Conservation (phyloP, 169 alveolate species). For the Plasmodium gallinaceum region DNA sequence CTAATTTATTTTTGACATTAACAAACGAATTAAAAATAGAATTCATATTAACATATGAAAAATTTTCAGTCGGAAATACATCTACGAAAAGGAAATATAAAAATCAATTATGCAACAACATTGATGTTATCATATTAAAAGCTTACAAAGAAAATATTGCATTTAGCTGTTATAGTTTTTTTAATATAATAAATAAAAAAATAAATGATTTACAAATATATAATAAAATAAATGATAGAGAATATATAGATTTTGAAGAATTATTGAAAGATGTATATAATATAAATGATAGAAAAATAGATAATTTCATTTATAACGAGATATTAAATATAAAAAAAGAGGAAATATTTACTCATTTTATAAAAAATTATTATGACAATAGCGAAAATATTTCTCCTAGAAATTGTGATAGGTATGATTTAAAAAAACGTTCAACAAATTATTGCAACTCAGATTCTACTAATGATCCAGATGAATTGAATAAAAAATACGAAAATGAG, state of each 20-base stretch:
- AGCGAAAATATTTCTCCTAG: background rate
- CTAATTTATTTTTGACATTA: constrained; percentile 45
- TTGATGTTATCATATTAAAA: constrained; percentile 51
- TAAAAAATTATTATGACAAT: constrained; percentile 20
- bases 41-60: constrained; percentile 31
- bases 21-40: constrained; percentile 48
- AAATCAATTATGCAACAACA: constrained; percentile 19
- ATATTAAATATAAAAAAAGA: constrained; percentile 54
- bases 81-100: constrained; percentile 28
- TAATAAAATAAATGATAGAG: constrained; percentile 12
- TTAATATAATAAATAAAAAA: constrained; percentile 35
- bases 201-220: constrained; percentile 26
- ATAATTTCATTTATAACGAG: constrained; percentile 65
- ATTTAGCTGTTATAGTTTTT: constrained; percentile 49
- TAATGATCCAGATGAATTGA: constrained; percentile 10
- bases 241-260: constrained; percentile 28
- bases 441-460: constrained; percentile 19
- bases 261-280: constrained; percentile 6
- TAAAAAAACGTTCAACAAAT: constrained; percentile 1
- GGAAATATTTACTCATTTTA: constrained; percentile 40
- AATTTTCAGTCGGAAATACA: constrained; percentile 32
- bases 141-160: constrained; percentile 70
- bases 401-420: background rate
- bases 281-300: constrained; percentile 20
- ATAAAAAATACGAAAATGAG: background rate